A percentile compares a stretch with the other conserved stretches of the same genome.
These are phyloP conservation scores for Spencermartinsiella ligniputridi DNA, from an alignment of 1,139 yeast genomes.

Conservation along the genomic window DNA sequence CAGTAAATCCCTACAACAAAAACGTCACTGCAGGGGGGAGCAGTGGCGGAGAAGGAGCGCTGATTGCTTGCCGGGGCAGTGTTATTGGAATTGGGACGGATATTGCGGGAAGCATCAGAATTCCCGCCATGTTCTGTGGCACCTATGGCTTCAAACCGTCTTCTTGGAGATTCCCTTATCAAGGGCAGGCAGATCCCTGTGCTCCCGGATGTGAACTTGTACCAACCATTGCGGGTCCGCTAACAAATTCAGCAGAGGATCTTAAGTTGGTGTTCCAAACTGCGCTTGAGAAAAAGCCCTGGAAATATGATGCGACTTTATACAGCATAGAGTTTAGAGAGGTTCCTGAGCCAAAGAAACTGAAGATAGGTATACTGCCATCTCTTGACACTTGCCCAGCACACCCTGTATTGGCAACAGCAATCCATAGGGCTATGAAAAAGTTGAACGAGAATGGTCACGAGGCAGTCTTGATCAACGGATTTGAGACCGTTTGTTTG, in stretches of 20 bases:
- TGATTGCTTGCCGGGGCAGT: constrained; percentile 43
- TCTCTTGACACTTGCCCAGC: no score
- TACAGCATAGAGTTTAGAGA: not conserved
- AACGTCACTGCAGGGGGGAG: constrained; percentile 63
- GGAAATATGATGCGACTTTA: not conserved
- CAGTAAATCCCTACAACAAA: constrained; percentile 52
- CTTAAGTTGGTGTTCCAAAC: not conserved
- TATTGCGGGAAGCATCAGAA: constrained; percentile 74
- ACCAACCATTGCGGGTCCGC: not conserved
- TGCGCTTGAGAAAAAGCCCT: not conserved
- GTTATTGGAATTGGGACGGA: constrained; percentile 69
- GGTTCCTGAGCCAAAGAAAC: no score
- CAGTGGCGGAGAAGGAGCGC: constrained; percentile 72
- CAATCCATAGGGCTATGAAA: no score
- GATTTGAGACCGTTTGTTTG: no score
- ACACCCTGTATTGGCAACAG: no score
- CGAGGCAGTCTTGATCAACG: no score
- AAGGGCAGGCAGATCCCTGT: constrained; percentile 7
- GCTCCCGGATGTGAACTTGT: constrained; percentile 1
- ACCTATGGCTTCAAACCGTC: constrained; percentile 66
- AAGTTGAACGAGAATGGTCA: no score
- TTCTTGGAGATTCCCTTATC: constrained; percentile 49
- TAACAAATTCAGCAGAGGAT: not conserved
- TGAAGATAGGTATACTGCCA: no score
- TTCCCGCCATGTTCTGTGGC: constrained; percentile 70